Conservation (phyloP, 352 stramenopile species). For the Halophytophthora batemanensis region DNA sequence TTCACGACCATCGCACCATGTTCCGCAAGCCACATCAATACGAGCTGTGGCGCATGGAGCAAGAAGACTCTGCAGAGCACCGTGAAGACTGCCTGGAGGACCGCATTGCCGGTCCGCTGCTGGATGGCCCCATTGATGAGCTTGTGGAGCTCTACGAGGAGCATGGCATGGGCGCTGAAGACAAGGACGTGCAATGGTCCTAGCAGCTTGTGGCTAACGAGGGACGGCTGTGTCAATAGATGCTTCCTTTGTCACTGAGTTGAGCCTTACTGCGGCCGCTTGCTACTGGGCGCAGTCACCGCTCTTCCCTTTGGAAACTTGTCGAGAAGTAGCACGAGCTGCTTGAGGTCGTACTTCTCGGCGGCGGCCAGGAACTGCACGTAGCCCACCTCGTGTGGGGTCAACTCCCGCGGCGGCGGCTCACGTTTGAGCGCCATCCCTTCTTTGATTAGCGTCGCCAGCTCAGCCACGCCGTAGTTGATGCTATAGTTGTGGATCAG, state of each 20-base stretch:
- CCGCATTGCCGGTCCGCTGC: constrained; percentile 38
- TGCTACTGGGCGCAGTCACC: constrained; percentile 5
- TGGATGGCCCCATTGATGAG: constrained; percentile 45
- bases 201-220: constrained; percentile 6
- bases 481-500: constrained; percentile 67
- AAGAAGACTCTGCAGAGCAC: constrained; percentile 49
- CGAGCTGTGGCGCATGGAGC: constrained; percentile 68
- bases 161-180: constrained; percentile 48
- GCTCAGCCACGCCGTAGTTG: constrained; percentile 68
- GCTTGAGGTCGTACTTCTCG: constrained; percentile 80
- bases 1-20: constrained; percentile 47
- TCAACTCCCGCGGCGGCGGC: constrained; percentile 23
- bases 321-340: constrained; percentile 56
- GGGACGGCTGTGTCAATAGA: background rate
- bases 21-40: constrained; percentile 50
- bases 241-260: background rate
- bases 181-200: constrained; percentile 31
- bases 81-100: constrained; percentile 31
- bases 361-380: constrained; percentile 62
- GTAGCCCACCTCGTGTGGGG: constrained; percentile 44
- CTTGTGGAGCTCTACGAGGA: constrained; percentile 53
- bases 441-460: constrained; percentile 60
- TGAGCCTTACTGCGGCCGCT: constrained; percentile 11
- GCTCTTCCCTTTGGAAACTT: constrained; percentile 63
- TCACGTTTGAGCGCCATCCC: constrained; percentile 39